Base-by-base conservation (phyloP, 495 filamentous ascomycete genomes). In the Evansstolkia leycettana region DNA sequence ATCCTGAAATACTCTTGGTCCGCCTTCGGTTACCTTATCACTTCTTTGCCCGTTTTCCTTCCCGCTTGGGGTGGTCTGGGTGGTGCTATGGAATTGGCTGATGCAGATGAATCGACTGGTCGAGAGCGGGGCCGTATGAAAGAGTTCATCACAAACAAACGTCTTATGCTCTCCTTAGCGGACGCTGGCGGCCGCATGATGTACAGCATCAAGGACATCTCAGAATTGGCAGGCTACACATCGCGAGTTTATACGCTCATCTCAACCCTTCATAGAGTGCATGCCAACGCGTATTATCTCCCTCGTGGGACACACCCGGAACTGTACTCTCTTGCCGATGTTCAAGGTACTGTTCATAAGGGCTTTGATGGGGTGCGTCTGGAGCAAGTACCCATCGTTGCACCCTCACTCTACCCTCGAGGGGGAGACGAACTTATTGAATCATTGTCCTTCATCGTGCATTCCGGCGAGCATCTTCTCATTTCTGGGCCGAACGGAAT, bases 131-230 rank as follows among this genome's bases (percentile, higher is more conserved):
- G 73, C 38, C 82, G 92, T 19, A 96, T 95, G 89, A 87, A 89
- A 62, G 80, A 89, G n/a, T 99, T 99, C 58, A 93, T 99, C 60
- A 95, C 90, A 11, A 99, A 99, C 58, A 95, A 96, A 57, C 81
- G 92, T 1, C 73, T 99, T 36, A 96, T 99, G 92, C 73, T 99
- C 17, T 95, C 90, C 13, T 72, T 96, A 11, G 92, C 92, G 3
- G 92, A 99, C 55, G 92, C 92, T 7, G 92, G 92, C 36, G 87
- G 88, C 14, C 72, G 92, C 24, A 90, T 99, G 80, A 99, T 99
- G 92, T 96, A 96, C 63, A 85, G 80, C 43, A 88, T 99, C 62
- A 99, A 99, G 62, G 92, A 73, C 35, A 69, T 98, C 46, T 93
- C 89, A 33, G 90, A 98, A 51, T 69, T 98, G 34, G 92, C 90